Conservation (phyloP, 805 yeast genomes). For the Saccharomyces jurei region DNA sequence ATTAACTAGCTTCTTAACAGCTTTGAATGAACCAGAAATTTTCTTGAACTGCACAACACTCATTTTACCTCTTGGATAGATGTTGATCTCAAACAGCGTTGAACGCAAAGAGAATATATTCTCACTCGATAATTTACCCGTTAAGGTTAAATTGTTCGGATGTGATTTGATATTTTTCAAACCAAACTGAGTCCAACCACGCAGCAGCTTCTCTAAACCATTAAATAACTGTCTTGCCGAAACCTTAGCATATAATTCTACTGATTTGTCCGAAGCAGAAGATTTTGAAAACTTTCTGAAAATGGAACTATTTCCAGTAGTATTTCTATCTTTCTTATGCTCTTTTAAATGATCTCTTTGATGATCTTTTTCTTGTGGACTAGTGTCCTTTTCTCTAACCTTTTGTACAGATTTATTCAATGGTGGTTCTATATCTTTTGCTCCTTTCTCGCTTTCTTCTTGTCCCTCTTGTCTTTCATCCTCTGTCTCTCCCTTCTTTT, state of each 20-base stretch:
- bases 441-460: slow-evolving; percentile 2
- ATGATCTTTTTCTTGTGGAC: background rate
- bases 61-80: slow-evolving; percentile 37
- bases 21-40: slow-evolving; percentile 56
- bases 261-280: slow-evolving; percentile 7
- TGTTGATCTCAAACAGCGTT: slow-evolving; percentile 52
- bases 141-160: slow-evolving; percentile 37
- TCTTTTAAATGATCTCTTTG: background rate
- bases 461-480: slow-evolving; percentile 29
- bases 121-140: slow-evolving; percentile 54
- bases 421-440: slow-evolving; percentile 3
- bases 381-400: slow-evolving; percentile 1
- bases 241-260: slow-evolving; percentile 25
- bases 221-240: slow-evolving; percentile 49
- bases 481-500: slow-evolving; percentile 1
- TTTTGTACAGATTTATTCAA: slow-evolving; percentile 11
- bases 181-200: slow-evolving; percentile 67
- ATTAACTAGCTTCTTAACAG: slow-evolving; percentile 49
- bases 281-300: slow-evolving; percentile 30
- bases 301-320: slow-evolving; percentile 23
- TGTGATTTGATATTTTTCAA: slow-evolving; percentile 46
- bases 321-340: slow-evolving; percentile 5
- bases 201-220: slow-evolving; percentile 53
- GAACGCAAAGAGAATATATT: slow-evolving; percentile 57
- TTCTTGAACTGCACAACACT: slow-evolving; percentile 54